Conservation (phyloP, 2,329 filamentous ascomycete genomes). For the Pseudogymnoascus sp. region DNA sequence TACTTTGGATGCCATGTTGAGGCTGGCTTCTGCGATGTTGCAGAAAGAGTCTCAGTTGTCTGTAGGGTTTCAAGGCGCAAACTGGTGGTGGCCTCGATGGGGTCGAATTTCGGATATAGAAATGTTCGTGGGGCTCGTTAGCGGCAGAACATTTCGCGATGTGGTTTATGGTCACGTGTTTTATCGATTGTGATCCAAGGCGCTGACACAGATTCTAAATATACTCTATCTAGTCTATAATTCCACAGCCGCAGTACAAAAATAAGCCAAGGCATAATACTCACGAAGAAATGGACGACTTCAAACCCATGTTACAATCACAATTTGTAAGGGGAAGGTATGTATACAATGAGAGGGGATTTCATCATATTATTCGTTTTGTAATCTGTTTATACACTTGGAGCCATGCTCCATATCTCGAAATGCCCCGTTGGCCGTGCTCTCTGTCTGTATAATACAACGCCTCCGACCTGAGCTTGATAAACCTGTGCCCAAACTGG, state of each 20-base stretch:
- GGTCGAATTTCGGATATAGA: conserved; percentile 9
- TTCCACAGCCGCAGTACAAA: no score
- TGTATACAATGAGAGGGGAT: conserved; percentile 44
- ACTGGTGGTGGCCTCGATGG: conserved; percentile 5
- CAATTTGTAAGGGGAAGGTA: background rate
- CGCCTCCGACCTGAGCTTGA: conserved; percentile 23
- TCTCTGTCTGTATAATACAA: conserved; percentile 8
- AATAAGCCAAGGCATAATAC: background rate
- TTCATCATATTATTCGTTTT: conserved; percentile 42
- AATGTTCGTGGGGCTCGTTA: conserved; percentile 13
- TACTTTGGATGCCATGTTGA: conserved; percentile 37
- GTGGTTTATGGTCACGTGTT: background rate
- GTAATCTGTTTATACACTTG: conserved; percentile 34
- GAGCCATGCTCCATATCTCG: conserved; percentile 13
- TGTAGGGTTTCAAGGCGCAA: conserved; percentile 7
- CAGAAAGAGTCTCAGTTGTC: conserved; percentile 4
- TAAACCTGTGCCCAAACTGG: conserved; percentile 19
- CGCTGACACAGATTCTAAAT: background rate
- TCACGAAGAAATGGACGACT: background rate
- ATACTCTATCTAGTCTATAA: background rate
- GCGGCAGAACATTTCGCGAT: conserved; percentile 9
- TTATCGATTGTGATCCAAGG: background rate
- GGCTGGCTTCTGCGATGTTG: conserved; percentile 9
- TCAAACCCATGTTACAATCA: background rate
- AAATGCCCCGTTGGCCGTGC: background rate